A percentile compares a stretch with the other conserved stretches of the same genome.
Evolutionary conservation across 345 rosid species (phyloP).

Genomic region (Xanthoceras sorbifolium): DNA sequence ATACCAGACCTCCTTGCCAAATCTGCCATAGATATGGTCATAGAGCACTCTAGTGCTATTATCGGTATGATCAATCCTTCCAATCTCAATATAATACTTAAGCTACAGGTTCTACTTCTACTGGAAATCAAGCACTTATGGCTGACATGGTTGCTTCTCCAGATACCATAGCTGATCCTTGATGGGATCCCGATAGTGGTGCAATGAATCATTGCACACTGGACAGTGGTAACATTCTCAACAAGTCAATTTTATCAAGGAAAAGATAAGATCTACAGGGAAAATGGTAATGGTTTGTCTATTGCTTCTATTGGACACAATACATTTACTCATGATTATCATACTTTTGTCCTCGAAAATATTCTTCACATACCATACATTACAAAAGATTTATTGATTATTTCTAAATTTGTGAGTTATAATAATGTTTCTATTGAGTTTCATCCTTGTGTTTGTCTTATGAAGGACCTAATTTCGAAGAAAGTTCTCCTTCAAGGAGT

Average conservation of each 20-base stretch:
- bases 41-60: not conserved
- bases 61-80: not conserved
- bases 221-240: not conserved
- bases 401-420: not conserved
- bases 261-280: too few species aligned
- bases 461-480: not conserved
- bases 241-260: too few species aligned
- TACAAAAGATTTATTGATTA: not conserved
- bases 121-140: too few species aligned
- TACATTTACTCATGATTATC: too few species aligned
- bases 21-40: not conserved
- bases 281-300: too few species aligned
- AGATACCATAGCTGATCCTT: too few species aligned
- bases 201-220: not conserved
- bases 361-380: slow-evolving; percentile 12
- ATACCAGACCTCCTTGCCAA: not conserved
- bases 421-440: slow-evolving; percentile 8
- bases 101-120: too few species aligned
- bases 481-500: not conserved
- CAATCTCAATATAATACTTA: not conserved
- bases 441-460: not conserved
- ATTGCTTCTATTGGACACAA: too few species aligned
- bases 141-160: too few species aligned
- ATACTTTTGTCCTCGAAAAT: not conserved
- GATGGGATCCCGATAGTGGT: not conserved